Evolutionary conservation across 148 eudicot species (phyloP).

Genomic region (Polygonum maritimum): DNA sequence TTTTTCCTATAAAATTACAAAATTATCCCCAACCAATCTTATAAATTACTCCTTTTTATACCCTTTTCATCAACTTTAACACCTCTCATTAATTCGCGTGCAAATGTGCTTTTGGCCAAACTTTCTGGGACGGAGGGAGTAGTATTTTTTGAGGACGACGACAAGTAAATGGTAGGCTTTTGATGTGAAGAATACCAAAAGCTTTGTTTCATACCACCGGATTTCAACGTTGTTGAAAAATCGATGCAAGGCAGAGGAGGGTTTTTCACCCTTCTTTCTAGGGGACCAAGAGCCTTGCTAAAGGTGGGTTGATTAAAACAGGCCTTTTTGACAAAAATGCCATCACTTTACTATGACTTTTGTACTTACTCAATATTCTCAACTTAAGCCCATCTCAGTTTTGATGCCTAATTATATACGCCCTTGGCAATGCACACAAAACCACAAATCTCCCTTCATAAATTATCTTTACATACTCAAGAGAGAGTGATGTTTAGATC

Average conservation of each 20-base stretch:
- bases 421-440: not conserved
- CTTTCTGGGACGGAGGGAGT: no score
- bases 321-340: conserved; percentile 7
- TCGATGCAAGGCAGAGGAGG: not conserved
- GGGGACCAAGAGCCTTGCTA: not conserved
- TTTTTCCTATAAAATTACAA: no score
- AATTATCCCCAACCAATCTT: no score
- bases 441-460: not conserved
- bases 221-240: not conserved
- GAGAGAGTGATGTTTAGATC: not conserved
- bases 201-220: not conserved
- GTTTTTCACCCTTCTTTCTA: not conserved
- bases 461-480: not conserved
- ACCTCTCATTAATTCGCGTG: no score
- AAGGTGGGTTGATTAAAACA: not conserved
- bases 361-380: not conserved
- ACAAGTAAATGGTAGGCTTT: not conserved
- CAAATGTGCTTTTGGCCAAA: no score
- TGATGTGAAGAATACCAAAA: no score
- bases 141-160: not conserved
- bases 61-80: no score
- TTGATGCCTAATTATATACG: not conserved
- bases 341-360: conserved; percentile 3
- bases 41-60: no score
- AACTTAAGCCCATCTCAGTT: not conserved